Evolutionary conservation across 257 asterid species (phyloP), one percentile per base, ranked within the genome.

Genomic region (Lycium barbarum): DNA sequence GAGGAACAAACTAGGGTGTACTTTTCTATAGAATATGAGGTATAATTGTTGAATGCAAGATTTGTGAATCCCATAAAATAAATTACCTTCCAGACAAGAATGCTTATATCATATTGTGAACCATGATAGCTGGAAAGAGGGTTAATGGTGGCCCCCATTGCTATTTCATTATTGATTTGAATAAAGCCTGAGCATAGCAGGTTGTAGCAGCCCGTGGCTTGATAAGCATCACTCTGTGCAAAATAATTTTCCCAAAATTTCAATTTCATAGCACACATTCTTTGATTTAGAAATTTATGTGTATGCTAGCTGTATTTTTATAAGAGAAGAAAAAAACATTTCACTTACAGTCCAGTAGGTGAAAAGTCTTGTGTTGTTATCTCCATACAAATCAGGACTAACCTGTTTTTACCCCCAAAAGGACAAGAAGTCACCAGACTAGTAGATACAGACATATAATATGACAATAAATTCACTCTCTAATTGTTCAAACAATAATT

Each of bases 261-360:
- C 63, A 80, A 73, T 88, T 72, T 43, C 59, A 84, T 22, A 62
- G 63, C 49, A 84, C 73, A 57, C 22, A 12, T 38, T 36, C 35
- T 49, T 76, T 76, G 63, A 76, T 51, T 74, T 73, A 49, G 62
- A 84, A 59, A 68, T 67, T 38, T 49, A 55, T 11, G 17, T 80
- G 79, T 38, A 38, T 83, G 88, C 91, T 86, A 91, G 89, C 91
- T 85, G 89, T 86, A 83, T 20, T 72, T 18, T 26, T 26, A 26
- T 26, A 26, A 26, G 33, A 38, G 66, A 83, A 67, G 59, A 0
- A 6, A 47, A 65, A 57, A 86, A 17, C 4, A 47, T 47, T 83
- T 80, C 74, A 74, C 99, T 92, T 90, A 96, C 98, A 79, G 99
- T 96, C 99, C 99, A 94, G 90, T 96, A 96, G 84, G 95, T 94